phyloP scores from a whole-genome alignment of 108 stramenopile genomes.

The Skeletonema potamos region DNA sequence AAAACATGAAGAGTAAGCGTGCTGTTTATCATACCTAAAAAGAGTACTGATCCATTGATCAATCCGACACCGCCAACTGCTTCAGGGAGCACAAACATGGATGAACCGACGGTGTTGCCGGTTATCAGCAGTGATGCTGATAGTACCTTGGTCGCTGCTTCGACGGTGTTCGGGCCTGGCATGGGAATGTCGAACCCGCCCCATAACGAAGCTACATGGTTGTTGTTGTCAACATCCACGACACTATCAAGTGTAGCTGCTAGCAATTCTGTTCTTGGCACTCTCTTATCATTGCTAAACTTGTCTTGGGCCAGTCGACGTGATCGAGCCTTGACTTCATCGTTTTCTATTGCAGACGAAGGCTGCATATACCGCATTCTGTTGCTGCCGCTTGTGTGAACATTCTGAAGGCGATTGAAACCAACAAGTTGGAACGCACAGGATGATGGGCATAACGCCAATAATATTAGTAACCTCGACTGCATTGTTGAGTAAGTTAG shows the following conservation, averaged over 20 bases:
- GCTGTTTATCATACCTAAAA: constrained; percentile 29
- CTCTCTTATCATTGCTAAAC: neutral
- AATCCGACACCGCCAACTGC: constrained; percentile 60
- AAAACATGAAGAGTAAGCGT: neutral
- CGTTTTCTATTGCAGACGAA: neutral
- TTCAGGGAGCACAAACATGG: constrained; percentile 66
- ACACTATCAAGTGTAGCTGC: constrained; percentile 22
- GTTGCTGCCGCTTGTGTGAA: neutral
- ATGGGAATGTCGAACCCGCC: neutral
- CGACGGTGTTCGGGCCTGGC: neutral
- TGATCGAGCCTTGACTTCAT: neutral
- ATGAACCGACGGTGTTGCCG: constrained; percentile 79
- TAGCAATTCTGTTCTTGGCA: neutral
- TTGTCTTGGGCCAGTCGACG: neutral
- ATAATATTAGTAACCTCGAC: neutral
- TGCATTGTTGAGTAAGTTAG: neutral
- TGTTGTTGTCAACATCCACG: neutral
- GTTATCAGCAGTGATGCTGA: constrained; percentile 68
- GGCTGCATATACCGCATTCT: neutral
- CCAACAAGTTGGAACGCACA: neutral
- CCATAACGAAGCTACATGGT: neutral
- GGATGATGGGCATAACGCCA: neutral
- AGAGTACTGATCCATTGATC: constrained; percentile 46
- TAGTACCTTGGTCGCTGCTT: constrained; percentile 20
- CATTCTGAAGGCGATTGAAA: neutral